Evolutionary conservation across 441 rosid species (phyloP).

Genomic region (Omphalea diandra): DNA sequence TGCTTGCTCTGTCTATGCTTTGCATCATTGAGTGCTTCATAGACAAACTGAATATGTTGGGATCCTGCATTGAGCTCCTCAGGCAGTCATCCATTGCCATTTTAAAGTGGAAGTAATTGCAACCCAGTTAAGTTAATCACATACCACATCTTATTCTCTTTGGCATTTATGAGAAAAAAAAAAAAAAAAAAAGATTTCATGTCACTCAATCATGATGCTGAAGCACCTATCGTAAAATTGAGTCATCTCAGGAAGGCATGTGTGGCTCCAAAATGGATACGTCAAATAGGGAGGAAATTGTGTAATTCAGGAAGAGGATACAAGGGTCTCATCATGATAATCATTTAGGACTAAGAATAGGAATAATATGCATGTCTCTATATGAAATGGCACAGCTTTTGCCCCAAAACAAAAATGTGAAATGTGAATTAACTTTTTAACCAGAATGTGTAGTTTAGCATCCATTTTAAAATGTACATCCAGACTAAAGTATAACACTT

Average conservation of each 20-base stretch:
- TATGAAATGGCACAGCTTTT: no score
- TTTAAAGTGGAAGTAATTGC: neutral
- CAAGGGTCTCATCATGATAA: no score
- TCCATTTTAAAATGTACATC: no score
- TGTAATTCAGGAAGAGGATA: neutral
- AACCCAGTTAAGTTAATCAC: neutral
- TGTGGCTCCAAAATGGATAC: neutral
- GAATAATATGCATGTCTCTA: no score
- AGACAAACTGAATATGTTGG: neutral
- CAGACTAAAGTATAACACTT: no score
- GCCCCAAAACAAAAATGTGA: no score
- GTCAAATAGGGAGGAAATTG: neutral
- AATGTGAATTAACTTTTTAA: no score
- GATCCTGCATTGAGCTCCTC: neutral
- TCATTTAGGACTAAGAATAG: no score
- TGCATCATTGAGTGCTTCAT: neutral
- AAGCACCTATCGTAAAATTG: neutral
- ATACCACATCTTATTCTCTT: neutral
- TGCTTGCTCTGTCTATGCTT: neutral
- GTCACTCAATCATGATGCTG: neutral
- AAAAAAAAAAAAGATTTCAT: neutral
- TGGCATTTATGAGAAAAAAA: neutral
- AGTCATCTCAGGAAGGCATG: neutral
- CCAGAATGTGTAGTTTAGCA: no score
- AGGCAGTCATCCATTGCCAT: neutral